phyloP scores from a whole-genome alignment of 1,284 basidiomycete species.

The Cutaneotrichosporon sp. region DNA sequence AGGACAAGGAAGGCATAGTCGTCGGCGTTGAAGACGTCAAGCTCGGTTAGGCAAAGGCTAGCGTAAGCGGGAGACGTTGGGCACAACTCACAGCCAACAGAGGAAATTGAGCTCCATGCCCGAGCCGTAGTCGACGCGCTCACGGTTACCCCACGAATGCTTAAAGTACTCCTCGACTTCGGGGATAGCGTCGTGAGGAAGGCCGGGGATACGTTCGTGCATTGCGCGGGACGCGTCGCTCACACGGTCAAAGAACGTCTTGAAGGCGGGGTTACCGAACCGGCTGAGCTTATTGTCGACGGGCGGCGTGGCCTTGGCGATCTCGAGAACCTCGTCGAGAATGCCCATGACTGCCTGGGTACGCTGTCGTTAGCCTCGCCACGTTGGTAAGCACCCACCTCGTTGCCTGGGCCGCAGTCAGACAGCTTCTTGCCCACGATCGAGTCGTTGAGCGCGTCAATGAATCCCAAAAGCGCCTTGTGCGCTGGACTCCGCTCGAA shows the following conservation, averaged over 20 bases:
- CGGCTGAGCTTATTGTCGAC: conserved; percentile 85
- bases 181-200: conserved; percentile 57
- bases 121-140: conserved; percentile 94
- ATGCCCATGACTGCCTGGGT: conserved; percentile 59
- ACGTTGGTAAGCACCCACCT: conserved; percentile 52
- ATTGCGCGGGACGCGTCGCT: conserved; percentile 54
- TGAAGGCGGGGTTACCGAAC: conserved; percentile 97
- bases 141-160: conserved; percentile 85
- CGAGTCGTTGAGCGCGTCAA: conserved; percentile 69
- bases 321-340: conserved; percentile 62
- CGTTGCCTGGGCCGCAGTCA: conserved; percentile 57
- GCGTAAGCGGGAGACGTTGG: background rate
- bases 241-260: conserved; percentile 81
- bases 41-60: conserved; percentile 73
- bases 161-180: conserved; percentile 77
- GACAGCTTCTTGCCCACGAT: conserved; percentile 73
- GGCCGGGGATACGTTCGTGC: conserved; percentile 57
- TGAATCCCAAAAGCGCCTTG: conserved; percentile 63
- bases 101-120: conserved; percentile 98
- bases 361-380: conserved; percentile 51
- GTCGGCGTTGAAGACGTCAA: conserved; percentile 61
- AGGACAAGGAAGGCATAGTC: conserved; percentile 77
- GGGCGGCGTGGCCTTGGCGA: conserved; percentile 69
- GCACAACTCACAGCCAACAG: conserved; percentile 82
- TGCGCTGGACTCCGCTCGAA: conserved; percentile 75